A percentile compares a stretch with the other conserved stretches of the same genome.
These are phyloP conservation scores for Colletotrichum melonis DNA, from an alignment of 2,329 filamentous ascomycete species.

Conservation along the genomic window DNA sequence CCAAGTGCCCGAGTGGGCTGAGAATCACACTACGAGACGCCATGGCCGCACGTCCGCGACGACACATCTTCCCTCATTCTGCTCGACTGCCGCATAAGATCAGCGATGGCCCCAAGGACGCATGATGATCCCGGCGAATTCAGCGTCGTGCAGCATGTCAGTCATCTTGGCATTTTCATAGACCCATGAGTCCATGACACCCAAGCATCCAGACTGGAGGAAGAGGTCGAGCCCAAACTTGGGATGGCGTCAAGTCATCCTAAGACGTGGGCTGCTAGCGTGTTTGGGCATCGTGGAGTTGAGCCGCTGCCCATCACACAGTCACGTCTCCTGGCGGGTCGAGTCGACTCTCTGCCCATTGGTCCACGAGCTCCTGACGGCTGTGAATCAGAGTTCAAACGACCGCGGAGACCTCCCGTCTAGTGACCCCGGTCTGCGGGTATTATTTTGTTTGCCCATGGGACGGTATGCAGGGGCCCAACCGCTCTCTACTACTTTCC, in stretches of 20 bases:
- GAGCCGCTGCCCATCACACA: constrained; percentile 5
- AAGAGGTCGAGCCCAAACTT: constrained; percentile 1
- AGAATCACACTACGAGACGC: neutral
- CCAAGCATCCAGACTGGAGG: neutral
- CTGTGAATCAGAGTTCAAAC: constrained; percentile 24
- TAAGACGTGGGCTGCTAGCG: constrained; percentile 8
- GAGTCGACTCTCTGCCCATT: neutral
- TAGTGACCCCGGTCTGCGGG: constrained; percentile 5
- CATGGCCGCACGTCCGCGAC: neutral
- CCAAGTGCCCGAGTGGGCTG: neutral
- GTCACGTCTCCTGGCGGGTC: neutral
- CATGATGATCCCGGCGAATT: neutral
- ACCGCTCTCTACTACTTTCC: neutral
- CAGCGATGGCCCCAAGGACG: neutral
- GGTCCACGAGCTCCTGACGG: constrained; percentile 14
- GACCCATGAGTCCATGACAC: neutral
- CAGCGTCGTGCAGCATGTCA: neutral
- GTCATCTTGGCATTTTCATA: neutral
- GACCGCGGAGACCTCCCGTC: constrained; percentile 17
- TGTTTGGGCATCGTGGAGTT: constrained; percentile 30
- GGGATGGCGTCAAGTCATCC: constrained; percentile 27
- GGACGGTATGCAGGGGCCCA: constrained; percentile 21
- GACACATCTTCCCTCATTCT: neutral
- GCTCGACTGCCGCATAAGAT: neutral
- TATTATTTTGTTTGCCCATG: constrained; percentile 20